phyloP scores from a whole-genome alignment of 805 yeast genomes.

The Metschnikowia drakensbergensis region DNA sequence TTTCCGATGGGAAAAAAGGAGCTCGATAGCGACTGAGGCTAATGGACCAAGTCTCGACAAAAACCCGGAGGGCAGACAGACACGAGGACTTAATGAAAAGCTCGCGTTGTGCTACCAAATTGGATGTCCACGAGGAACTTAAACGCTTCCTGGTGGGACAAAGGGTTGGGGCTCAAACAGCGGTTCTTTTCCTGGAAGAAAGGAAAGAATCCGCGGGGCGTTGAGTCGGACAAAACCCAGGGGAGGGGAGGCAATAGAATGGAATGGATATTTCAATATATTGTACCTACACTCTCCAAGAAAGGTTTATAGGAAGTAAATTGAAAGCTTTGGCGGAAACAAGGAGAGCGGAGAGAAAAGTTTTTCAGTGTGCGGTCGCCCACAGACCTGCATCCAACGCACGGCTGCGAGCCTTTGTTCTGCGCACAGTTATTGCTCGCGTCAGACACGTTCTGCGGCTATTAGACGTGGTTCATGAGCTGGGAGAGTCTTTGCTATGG shows the following conservation, averaged over 20 bases:
- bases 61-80: not conserved
- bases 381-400: not conserved
- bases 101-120: slow-evolving; percentile 21
- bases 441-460: not conserved
- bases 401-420: not conserved
- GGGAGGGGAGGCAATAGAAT: slow-evolving; percentile 5
- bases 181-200: not conserved
- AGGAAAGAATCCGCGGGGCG: not conserved
- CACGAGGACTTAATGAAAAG: slow-evolving; percentile 41
- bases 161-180: slow-evolving; percentile 6
- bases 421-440: not conserved
- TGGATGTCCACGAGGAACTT: slow-evolving; percentile 1
- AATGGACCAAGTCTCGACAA: too few species aligned
- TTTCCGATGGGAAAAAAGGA: too few species aligned
- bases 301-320: slow-evolving; percentile 4
- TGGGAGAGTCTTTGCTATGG: not conserved
- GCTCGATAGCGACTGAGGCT: too few species aligned
- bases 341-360: not conserved
- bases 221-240: slow-evolving; percentile 5
- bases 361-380: slow-evolving; percentile 1
- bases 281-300: slow-evolving; percentile 7
- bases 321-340: slow-evolving; percentile 1
- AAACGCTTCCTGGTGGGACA: slow-evolving; percentile 4
- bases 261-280: slow-evolving; percentile 3
- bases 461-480: not conserved